Evolutionary conservation across 2,329 filamentous ascomycete genomes (phyloP).

Genomic region (Thielaviopsis euricoi): DNA sequence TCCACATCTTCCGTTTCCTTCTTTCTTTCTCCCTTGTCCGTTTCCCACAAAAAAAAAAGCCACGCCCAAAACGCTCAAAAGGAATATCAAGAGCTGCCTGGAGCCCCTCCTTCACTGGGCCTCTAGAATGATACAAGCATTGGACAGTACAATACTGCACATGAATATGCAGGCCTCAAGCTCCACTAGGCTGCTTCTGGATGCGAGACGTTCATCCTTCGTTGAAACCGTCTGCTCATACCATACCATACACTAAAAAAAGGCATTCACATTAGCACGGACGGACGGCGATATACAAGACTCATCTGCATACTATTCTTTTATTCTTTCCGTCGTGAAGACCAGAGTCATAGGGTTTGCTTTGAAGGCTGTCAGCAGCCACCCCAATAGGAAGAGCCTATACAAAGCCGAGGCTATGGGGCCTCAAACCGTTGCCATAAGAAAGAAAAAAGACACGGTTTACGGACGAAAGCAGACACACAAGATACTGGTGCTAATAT

Average conservation of each 20-base stretch:
- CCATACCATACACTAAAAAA: too few relatives aligned
- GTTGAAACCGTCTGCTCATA: neutral
- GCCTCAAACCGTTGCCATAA: too few relatives aligned
- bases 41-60: neutral
- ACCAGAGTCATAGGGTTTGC: too few relatives aligned
- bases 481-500: too few relatives aligned
- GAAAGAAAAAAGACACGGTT: too few relatives aligned
- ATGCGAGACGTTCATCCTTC: neutral
- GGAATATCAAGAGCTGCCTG: neutral
- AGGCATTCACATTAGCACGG: too few relatives aligned
- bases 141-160: too few relatives aligned
- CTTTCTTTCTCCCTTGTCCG: too few relatives aligned
- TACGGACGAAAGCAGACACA: too few relatives aligned
- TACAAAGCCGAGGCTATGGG: too few relatives aligned
- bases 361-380: too few relatives aligned
- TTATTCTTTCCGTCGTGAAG: neutral
- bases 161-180: conserved; percentile 7
- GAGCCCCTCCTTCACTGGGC: neutral
- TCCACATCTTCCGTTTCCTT: neutral
- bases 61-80: neutral
- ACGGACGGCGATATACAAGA: neutral
- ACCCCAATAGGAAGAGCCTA: too few relatives aligned
- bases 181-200: neutral
- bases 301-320: neutral
- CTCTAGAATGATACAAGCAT: neutral